These are phyloP conservation scores for Penicillium vulpinum DNA, from an alignment of 2,329 filamentous ascomycete genomes.

Conservation along the genomic window DNA sequence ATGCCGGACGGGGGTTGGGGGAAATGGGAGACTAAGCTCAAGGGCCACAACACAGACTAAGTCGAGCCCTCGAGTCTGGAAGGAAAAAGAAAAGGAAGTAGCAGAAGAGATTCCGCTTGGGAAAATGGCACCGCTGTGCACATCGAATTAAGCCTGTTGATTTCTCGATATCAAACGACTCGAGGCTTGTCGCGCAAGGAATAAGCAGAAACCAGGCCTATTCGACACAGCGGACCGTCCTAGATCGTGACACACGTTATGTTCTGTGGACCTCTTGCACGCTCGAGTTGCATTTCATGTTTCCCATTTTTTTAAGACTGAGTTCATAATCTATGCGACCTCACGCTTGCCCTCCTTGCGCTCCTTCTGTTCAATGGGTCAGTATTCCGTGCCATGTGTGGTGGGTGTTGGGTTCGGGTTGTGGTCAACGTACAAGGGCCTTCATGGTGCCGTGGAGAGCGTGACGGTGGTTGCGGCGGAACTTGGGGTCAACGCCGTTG, in stretches of 20 bases:
- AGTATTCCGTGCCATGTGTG: slow-evolving; percentile 23
- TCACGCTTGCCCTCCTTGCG: slow-evolving; percentile 94
- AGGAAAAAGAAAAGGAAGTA: slow-evolving; percentile 5
- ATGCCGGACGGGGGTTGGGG: slow-evolving; percentile 50
- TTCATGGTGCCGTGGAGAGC: slow-evolving; percentile 98
- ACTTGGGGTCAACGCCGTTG: slow-evolving; percentile 99
- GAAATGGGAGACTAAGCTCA: slow-evolving; percentile 11
- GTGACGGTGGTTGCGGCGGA: slow-evolving; percentile 99
- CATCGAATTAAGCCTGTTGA: slow-evolving; percentile 33
- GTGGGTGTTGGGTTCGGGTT: neutral
- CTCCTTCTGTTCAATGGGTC: slow-evolving; percentile 73
- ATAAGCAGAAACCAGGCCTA: slow-evolving; percentile 30
- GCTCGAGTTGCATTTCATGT: slow-evolving; percentile 29
- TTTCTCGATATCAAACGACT: slow-evolving; percentile 30
- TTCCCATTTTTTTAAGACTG: slow-evolving; percentile 33
- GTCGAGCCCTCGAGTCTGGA: slow-evolving; percentile 6
- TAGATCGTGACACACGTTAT: slow-evolving; percentile 38
- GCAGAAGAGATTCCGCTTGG: slow-evolving; percentile 15
- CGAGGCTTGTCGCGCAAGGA: slow-evolving; percentile 25
- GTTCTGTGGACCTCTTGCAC: slow-evolving; percentile 36
- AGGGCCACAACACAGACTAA: slow-evolving; percentile 10
- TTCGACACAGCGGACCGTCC: slow-evolving; percentile 29
- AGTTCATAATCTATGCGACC: slow-evolving; percentile 62
- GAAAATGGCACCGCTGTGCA: slow-evolving; percentile 22
- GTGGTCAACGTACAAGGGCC: slow-evolving; percentile 74